Conservation (phyloP, 768 basidiomycete genomes). For the Auricularia heimuer region DNA sequence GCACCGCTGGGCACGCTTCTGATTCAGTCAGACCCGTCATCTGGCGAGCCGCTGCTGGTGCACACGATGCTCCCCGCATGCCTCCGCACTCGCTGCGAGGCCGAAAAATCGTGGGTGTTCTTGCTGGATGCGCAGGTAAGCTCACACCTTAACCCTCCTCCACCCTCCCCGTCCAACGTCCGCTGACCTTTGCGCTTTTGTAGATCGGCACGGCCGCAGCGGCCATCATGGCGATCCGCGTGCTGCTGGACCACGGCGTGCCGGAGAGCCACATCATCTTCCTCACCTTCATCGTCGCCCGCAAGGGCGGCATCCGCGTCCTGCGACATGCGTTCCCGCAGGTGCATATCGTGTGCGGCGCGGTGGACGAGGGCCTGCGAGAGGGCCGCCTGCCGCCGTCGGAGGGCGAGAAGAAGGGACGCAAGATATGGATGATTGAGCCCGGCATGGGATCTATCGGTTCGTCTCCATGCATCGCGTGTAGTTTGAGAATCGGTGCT, state of each 20-base stretch:
- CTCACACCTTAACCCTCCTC: neutral
- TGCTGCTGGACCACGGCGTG: slow-evolving; percentile 88
- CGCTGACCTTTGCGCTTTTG: neutral
- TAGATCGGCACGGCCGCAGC: slow-evolving; percentile 91
- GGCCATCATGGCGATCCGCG: slow-evolving; percentile 90
- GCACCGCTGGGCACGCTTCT: slow-evolving; percentile 82
- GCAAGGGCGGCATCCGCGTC: slow-evolving; percentile 67
- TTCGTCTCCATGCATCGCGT: slow-evolving; percentile 21
- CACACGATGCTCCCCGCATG: slow-evolving; percentile 70
- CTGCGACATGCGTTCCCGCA: slow-evolving; percentile 75
- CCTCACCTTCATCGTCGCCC: slow-evolving; percentile 79
- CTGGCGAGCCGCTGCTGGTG: slow-evolving; percentile 82
- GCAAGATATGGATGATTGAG: slow-evolving; percentile 73
- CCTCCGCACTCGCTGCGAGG: slow-evolving; percentile 55
- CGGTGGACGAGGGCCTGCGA: slow-evolving; percentile 66
- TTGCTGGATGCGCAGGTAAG: slow-evolving; percentile 79
- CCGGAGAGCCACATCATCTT: slow-evolving; percentile 78
- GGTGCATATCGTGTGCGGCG: slow-evolving; percentile 77
- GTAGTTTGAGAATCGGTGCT: neutral
- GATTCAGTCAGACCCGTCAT: slow-evolving; percentile 75
- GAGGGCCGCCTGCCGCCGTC: slow-evolving; percentile 63
- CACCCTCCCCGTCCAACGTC: neutral
- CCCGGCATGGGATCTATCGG: slow-evolving; percentile 89
- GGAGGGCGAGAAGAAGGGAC: slow-evolving; percentile 38
- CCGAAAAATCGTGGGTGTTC: slow-evolving; percentile 70